A percentile compares a stretch with the other conserved stretches of the same genome.
These are phyloP conservation scores for Neurospora discreta DNA, from an alignment of 495 filamentous ascomycete genomes.

Conservation along the genomic window DNA sequence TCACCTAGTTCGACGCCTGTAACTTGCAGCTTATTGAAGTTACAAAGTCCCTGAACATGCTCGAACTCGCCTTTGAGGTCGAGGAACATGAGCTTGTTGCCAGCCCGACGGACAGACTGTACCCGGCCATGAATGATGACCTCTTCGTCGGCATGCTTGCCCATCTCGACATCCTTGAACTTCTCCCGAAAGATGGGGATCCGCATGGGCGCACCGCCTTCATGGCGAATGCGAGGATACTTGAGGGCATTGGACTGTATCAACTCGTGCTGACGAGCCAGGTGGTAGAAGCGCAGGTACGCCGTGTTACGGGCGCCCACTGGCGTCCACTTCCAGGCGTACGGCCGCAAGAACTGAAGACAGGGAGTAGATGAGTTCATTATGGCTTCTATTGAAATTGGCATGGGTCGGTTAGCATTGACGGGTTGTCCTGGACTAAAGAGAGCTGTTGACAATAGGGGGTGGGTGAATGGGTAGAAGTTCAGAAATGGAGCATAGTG, in stretches of 20 bases:
- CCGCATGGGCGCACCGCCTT: slow-evolving; percentile 12
- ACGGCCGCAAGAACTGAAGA: slow-evolving; percentile 45
- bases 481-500: slow-evolving; percentile 40
- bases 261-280: slow-evolving; percentile 21
- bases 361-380: slow-evolving; percentile 27
- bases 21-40: slow-evolving; percentile 43
- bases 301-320: slow-evolving; percentile 11
- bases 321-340: slow-evolving; percentile 31
- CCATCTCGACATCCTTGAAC: slow-evolving; percentile 16
- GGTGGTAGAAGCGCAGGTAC: slow-evolving; percentile 37
- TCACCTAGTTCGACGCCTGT: slow-evolving; percentile 14
- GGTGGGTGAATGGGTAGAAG: slow-evolving; percentile 4
- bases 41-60: slow-evolving; percentile 63
- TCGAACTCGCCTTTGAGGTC: slow-evolving; percentile 61
- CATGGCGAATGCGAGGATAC: slow-evolving; percentile 27
- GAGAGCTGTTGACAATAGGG: not conserved
- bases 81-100: slow-evolving; percentile 71
- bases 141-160: slow-evolving; percentile 22
- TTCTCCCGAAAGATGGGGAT: slow-evolving; percentile 31
- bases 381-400: slow-evolving; percentile 7
- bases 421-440: not conserved
- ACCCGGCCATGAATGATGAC: slow-evolving; percentile 39
- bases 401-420: not conserved
- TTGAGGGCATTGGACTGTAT: slow-evolving; percentile 24
- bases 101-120: slow-evolving; percentile 29